Evolutionary conservation across 2,329 filamentous ascomycete genomes (phyloP), one percentile per base, ranked within the genome.

Genomic region (Amphichorda felina): DNA sequence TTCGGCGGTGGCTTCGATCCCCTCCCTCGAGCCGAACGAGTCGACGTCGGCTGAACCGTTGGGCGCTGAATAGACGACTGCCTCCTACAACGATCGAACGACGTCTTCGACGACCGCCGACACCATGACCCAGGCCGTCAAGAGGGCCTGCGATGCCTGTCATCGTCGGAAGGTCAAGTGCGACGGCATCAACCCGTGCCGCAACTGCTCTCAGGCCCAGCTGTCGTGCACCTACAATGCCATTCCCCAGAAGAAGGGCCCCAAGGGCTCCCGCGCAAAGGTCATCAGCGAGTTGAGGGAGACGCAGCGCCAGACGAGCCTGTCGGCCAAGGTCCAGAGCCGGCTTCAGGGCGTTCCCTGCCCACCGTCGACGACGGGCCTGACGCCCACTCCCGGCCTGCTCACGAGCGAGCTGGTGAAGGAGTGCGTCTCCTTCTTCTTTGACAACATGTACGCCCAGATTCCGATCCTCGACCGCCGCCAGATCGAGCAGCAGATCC

Each of bases 121-220:
- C 35, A 26, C 15, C 43, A 68, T 68, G 68, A 57, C 64, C 30
- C 64, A 67, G 44, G 66, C 68, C 42, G 66, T 72, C 34, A 72
- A 72, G 50, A 60, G 76, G 50, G 79, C 79, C 40, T 83, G 79
- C 60, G 79, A 83, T 55, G 78, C 77, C 48, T 83, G 79, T 53
- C 79, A 82, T 63, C 75, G 77, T 44, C 73, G 79, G 54, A 83
- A 83, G 56, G 79, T 83, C 52, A 82, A 81, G 54, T 83, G 79
- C 51, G 77, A 82, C 50, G 77, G 78, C 39, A 63, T 75, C 50
- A 77, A 77, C 47, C 79, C 80, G 15, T 86, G 80, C 56, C 70
- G 73, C 40, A 82, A 83, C 56, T 85, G 80, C 57, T 66, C 68
- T 10, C 72, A 77, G 7, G 75, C 79, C 6, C 69, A 75, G 48